Base-by-base conservation (phyloP, 2,329 filamentous ascomycete genomes). In the Hymenotorrendiella dingleyae region DNA sequence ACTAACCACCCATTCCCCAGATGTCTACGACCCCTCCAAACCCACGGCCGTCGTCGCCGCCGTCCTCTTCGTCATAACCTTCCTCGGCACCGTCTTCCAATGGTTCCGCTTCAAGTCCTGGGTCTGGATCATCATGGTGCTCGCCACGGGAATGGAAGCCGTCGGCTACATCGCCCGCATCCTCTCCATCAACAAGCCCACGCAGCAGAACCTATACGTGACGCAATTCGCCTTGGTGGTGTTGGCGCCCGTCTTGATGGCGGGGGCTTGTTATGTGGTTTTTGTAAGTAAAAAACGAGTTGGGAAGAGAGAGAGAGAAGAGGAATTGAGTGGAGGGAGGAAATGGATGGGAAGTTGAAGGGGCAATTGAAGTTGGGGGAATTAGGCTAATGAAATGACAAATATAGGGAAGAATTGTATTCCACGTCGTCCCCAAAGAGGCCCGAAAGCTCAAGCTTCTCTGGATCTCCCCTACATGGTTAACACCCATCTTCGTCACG, bases 51-150 rank as follows among this genome's bases (percentile, higher is more conserved):
- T 54, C 19, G 44, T 62, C 6, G 54, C 59, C 6, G 53, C 57
- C 6, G 54, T 47, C 6, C 46, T 63, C 1, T 65, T 60, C 36
- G 43, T 49, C 12, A 8, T 57, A 5, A 48, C 41, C 8, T 60
- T 61, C 22, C 7, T 59, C 10, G 44, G 54, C 3, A 60, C 60
- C 1, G 21, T 56, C 3, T 28, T 60, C 9, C 59, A 62, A 51
- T 64, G 58, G 52, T 30, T 64, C n/a, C 47, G 56, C 41, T 62
- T 61, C 40, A 50, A 49, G 41, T 48, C 57, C 10, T 58, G 55
- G 55, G 55, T 63, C 23, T 64, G 62, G 60, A 36, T 55, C 1
- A 43, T 61, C 4, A 63, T 64, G 58, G 56, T 64, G 2, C 3
- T 62, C 9, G 57, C 61, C 11, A 40, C 54, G 20, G 57, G 14